Evolutionary conservation across 495 filamentous ascomycete genomes (phyloP).

Genomic region (Oleoguttula mirabilis): DNA sequence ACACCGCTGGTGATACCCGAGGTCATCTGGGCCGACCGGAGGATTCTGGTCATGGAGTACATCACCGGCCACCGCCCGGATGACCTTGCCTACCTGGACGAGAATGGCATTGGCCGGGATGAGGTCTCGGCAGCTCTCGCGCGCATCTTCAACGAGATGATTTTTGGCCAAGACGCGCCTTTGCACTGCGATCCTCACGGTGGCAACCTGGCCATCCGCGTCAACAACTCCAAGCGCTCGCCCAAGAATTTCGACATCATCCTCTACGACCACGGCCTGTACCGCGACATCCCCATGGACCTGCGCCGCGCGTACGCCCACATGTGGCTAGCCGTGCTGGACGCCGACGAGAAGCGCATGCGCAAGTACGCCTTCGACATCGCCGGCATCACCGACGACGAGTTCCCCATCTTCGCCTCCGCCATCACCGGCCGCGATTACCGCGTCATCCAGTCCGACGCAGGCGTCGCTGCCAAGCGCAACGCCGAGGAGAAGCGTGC

Average conservation of each 20-base stretch:
- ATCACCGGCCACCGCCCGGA: slow-evolving; percentile 78
- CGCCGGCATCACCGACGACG: slow-evolving; percentile 76
- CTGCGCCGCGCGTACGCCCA: slow-evolving; percentile 85
- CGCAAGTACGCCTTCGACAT: slow-evolving; percentile 79
- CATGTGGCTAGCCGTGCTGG: slow-evolving; percentile 92
- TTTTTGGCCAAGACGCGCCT: slow-evolving; percentile 80
- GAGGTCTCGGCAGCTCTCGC: slow-evolving; percentile 90
- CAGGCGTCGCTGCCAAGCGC: slow-evolving; percentile 47
- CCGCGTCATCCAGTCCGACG: slow-evolving; percentile 49
- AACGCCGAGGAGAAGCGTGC: slow-evolving; percentile 64
- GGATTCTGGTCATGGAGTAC: slow-evolving; percentile 94
- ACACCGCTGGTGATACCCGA: slow-evolving; percentile 78
- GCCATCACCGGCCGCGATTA: slow-evolving; percentile 95
- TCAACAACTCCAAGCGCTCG: slow-evolving; percentile 44
- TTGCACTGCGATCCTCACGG: slow-evolving; percentile 97
- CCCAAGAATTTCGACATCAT: slow-evolving; percentile 89
- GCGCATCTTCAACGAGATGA: slow-evolving; percentile 98
- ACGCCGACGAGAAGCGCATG: slow-evolving; percentile 72
- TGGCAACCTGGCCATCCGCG: slow-evolving; percentile 88
- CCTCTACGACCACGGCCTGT: slow-evolving; percentile 95
- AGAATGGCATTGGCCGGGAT: slow-evolving; percentile 78
- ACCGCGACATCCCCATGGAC: slow-evolving; percentile 74
- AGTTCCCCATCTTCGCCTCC: slow-evolving; percentile 90
- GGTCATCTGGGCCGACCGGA: slow-evolving; percentile 77
- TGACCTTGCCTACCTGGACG: slow-evolving; percentile 75